phyloP scores from a whole-genome alignment of 2,329 filamentous ascomycete species.

The Phaeosphaeriaceae sp. region DNA sequence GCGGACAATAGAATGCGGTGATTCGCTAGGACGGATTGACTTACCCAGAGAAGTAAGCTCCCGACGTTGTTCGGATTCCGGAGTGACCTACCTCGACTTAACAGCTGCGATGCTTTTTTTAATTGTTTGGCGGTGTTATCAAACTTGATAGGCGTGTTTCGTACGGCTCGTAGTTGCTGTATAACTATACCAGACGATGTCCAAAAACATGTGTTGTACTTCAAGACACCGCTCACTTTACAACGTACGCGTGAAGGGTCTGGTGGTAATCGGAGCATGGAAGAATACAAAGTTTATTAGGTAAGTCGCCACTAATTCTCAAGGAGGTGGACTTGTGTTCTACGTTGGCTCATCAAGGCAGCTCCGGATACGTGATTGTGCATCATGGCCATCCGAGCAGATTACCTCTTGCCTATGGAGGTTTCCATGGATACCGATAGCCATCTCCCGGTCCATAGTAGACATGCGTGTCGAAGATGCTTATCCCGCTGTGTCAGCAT shows the following conservation, averaged over 20 bases:
- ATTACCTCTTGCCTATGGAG: conserved; percentile 42
- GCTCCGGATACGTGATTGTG: neutral
- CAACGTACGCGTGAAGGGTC: neutral
- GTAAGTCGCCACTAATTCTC: neutral
- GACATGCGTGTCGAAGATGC: conserved; percentile 14
- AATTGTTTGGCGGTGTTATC: neutral
- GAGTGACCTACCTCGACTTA: no score
- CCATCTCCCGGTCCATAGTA: conserved; percentile 17
- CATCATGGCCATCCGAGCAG: conserved; percentile 35
- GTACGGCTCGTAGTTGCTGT: neutral
- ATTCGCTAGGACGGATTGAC: no score
- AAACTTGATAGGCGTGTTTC: neutral
- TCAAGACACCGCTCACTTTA: neutral
- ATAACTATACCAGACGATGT: neutral
- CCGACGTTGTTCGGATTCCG: no score
- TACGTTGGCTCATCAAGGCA: neutral
- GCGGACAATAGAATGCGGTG: no score
- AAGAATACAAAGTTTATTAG: neutral
- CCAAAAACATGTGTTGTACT: neutral
- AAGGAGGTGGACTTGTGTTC: neutral
- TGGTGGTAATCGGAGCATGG: no score
- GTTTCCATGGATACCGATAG: conserved; percentile 46
- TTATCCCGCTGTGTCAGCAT: conserved; percentile 16
- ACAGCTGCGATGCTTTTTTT: no score
- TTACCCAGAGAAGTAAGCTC: no score